These are phyloP conservation scores for Magnaporthales sp. DNA, from an alignment of 2,329 filamentous ascomycete species.

Conservation along the genomic window DNA sequence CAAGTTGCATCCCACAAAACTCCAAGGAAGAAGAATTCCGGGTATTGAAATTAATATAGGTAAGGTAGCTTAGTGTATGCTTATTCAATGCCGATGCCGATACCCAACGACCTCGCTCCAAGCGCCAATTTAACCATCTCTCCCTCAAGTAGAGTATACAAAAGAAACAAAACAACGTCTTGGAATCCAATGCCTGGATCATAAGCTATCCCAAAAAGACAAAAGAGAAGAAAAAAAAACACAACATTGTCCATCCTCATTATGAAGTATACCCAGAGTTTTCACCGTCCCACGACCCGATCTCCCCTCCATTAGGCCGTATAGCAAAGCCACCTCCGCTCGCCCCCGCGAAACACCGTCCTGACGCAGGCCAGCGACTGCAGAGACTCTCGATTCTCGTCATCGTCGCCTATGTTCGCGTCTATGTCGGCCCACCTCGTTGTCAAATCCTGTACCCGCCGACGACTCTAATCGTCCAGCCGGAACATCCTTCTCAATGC, in stretches of 20 bases:
- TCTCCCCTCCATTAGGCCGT: neutral
- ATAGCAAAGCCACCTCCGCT: neutral
- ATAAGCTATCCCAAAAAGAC: neutral
- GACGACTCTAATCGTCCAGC: constrained; percentile 26
- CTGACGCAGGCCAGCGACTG: neutral
- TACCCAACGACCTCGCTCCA: neutral
- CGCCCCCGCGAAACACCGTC: neutral
- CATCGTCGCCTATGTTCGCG: neutral
- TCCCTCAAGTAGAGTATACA: neutral
- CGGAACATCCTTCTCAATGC: constrained; percentile 57
- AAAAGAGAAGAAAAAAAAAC: neutral
- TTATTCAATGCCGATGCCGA: neutral
- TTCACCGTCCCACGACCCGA: neutral
- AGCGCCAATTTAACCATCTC: neutral
- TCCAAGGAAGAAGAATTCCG: neutral
- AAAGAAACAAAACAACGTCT: neutral
- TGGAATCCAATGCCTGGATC: neutral
- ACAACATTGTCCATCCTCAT: neutral
- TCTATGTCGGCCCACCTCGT: neutral
- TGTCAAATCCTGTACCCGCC: neutral
- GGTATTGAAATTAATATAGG: neutral
- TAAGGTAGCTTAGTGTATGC: neutral
- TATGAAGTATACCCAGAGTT: neutral
- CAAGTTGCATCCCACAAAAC: no score
- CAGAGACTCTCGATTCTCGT: neutral